Evolutionary conservation across 768 basidiomycete species (phyloP), one percentile per base, ranked within the genome.

Genomic region (Lactarius indigo): DNA sequence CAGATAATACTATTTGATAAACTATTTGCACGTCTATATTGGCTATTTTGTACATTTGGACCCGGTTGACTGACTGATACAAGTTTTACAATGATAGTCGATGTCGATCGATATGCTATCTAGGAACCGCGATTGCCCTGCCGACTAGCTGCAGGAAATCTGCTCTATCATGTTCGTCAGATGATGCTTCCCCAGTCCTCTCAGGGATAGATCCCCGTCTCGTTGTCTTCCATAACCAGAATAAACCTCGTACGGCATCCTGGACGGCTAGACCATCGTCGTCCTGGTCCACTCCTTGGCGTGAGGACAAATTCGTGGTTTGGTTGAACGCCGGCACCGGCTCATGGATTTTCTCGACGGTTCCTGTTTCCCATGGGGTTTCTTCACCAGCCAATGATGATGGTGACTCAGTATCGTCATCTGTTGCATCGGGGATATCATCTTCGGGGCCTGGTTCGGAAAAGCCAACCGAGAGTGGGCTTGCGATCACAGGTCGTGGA

Each of bases 401-500:
- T 5, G 63, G 66, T 4, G 68, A 47, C 30, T 66, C 64, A 35
- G 54, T 66, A 44, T 66, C 59, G 33, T 66, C 59, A 30, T 66
- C 68, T 23, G 63, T 68, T n/a, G 44, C 59, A 3, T 47, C 64
- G 10, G 59, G 64, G 18, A 35, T 59, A 41, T 66, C 55, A 42
- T 64, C 63, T 59, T 66, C 55, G 9, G 47, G 33, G 9, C 15
- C 55, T 31, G 64, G 58, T 41, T 50, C 54, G 37, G 33, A 33
- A 52, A 35, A 35, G 26, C 52, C n/a, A n/a, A 0, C 18, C 0
- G 37, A 41, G 41, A 55, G 52, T 20, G 62, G 59, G 39, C 58
- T 64, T 12, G 9, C 47, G 23, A 33, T 23, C 23, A 41, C 26
- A 20, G 12, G n/a, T 20, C 76, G 72, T 31, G 75, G 75, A 23